Percentiles rank a stretch among this genome's conserved stretches.
phyloP scores from a whole-genome alignment of 768 basidiomycete genomes.

The Boletus sp. region DNA sequence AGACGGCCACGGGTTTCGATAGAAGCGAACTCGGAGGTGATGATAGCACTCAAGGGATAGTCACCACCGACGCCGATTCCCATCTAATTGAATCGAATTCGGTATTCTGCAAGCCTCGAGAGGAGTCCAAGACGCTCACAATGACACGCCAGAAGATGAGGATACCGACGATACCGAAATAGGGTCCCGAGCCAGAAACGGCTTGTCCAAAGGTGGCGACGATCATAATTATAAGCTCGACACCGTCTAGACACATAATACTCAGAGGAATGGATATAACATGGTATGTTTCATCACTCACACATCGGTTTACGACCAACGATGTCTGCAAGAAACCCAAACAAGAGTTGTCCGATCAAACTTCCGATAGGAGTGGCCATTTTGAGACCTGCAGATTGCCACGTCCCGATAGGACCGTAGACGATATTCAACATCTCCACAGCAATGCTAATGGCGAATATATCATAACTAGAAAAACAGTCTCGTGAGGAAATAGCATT shows the following conservation, averaged over 20 bases:
- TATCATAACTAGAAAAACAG: conserved; percentile 49
- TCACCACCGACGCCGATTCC: conserved; percentile 85
- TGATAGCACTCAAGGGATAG: conserved; percentile 79
- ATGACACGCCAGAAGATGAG: conserved; percentile 81
- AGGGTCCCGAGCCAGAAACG: conserved; percentile 60
- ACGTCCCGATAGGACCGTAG: conserved; percentile 38
- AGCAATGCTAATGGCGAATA: conserved; percentile 86
- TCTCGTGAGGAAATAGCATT: neutral
- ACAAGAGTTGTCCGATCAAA: conserved; percentile 67
- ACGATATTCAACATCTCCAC: conserved; percentile 80
- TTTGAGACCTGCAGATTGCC: conserved; percentile 73
- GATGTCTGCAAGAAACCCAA: conserved; percentile 74
- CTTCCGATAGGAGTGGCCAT: conserved; percentile 75
- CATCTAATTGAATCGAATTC: conserved; percentile 47
- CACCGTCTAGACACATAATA: conserved; percentile 33
- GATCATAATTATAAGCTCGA: conserved; percentile 71
- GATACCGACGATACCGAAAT: conserved; percentile 65
- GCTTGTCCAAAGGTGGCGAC: conserved; percentile 75
- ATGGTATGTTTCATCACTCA: conserved; percentile 32
- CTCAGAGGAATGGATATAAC: neutral
- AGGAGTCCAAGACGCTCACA: conserved; percentile 25
- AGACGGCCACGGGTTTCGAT: conserved; percentile 73
- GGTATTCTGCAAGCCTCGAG: neutral
- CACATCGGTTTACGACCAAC: conserved; percentile 78
- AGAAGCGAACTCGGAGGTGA: conserved; percentile 84